Conservation (phyloP, 768 basidiomycete species). For the Termitomyces sp. region DNA sequence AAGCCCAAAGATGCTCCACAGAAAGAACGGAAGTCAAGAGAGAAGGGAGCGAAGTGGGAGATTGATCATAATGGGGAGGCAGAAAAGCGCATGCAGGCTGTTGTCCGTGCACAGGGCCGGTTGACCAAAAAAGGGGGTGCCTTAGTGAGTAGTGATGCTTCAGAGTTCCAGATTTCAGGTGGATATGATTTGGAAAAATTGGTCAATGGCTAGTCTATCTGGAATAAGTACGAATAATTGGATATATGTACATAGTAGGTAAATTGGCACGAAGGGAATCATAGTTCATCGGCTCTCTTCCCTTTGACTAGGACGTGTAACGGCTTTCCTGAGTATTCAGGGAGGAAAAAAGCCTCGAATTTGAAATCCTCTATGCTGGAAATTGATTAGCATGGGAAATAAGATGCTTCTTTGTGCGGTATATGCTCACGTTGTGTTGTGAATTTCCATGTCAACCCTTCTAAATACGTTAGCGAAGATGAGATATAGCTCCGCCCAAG, state of each 20-base stretch:
- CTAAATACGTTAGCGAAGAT: not conserved
- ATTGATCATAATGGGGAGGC: conserved; percentile 45
- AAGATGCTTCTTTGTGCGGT: not conserved
- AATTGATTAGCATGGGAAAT: not conserved
- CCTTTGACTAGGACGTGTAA: not conserved
- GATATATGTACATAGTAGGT: not conserved
- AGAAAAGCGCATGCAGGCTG: conserved; percentile 80
- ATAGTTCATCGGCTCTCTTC: not conserved
- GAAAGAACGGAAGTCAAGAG: conserved; percentile 5
- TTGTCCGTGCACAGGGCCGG: conserved; percentile 79
- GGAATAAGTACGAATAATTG: not conserved
- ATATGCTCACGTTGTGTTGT: conserved; percentile 2
- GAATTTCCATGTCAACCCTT: conserved; percentile 4
- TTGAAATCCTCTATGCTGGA: conserved; percentile 7
- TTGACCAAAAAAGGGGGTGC: conserved; percentile 74
- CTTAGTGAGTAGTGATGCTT: conserved; percentile 59
- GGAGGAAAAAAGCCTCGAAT: not conserved
- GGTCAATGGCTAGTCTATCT: conserved; percentile 22
- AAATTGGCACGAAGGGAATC: not conserved
- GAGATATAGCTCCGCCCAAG: not conserved
- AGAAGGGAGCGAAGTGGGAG: conserved; percentile 29
- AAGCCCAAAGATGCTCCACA: conserved; percentile 18
- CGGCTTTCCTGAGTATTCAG: conserved; percentile 1
- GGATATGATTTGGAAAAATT: conserved; percentile 58
- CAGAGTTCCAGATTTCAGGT: conserved; percentile 77